Base-by-base conservation (phyloP, 495 filamentous ascomycete species). In the Lasiosphaeria ovina region DNA sequence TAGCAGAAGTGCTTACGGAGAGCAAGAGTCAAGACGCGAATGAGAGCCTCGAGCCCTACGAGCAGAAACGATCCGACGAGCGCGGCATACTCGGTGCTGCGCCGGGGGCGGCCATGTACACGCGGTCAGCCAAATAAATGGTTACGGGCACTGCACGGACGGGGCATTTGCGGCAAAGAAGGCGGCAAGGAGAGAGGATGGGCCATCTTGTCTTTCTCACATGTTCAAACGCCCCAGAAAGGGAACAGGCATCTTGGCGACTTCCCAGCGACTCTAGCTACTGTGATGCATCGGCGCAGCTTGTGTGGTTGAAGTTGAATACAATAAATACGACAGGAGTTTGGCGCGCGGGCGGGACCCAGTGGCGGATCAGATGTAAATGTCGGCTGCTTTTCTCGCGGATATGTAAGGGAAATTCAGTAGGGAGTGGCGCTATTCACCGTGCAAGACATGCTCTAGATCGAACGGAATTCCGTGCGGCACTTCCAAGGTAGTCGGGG, bases 11-110 rank as follows among this genome's bases (percentile, higher is more conserved):
- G 76, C 88, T 76, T 76, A 94, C 90, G 94, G 44, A 98, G 83
- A 54, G 89, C 89, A 54, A 97, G 85, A 3, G 94, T 98, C 54
- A 97, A 86, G n/a, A 97, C 74, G 58, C 93, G 83, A 62, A 96
- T 87, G 54, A 95, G 66, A 34, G 83, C 85, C 73, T 98, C 94
- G 44, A 96, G 78, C 50, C 86, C 78, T 47, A 97, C 85, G 40
- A 98, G 81, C 38, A 91, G 66, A 64, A 98, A 85, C 14, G 93
- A 97, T 47, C 84, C 85, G 45, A 92, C 74, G 47, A 98, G 85
- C 44, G 91, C 90, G 60, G 91, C 72, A 78, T 98, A 97, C 75
- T 98, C 93, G 72, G 78, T 78, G 74, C 88, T 90, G 67, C 32
- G 24, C 24, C 24, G 24, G 24, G 24, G 24, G 24, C 24, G 2